Percentiles rank a stretch among this genome's conserved stretches.
These are phyloP conservation scores for Dysphania ambrosioides DNA, from an alignment of 148 eudicot genomes.

Conservation along the genomic window DNA sequence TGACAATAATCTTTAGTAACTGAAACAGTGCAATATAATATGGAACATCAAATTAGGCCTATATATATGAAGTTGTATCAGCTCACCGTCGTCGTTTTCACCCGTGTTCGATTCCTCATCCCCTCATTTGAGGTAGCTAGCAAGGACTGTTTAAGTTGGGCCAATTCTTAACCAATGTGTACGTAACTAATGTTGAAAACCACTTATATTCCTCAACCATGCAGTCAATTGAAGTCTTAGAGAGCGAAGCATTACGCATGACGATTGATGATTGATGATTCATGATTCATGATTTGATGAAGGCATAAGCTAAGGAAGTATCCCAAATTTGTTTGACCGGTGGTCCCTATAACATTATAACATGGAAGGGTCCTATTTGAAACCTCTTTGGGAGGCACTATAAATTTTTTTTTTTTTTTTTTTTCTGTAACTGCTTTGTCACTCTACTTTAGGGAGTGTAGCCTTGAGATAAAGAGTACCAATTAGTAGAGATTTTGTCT, in stretches of 20 bases:
- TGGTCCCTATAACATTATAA: conserved; percentile 34
- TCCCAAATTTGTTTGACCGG: conserved; percentile 11
- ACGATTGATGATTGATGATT: too few species aligned
- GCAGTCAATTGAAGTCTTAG: conserved; percentile 11
- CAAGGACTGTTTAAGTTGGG: conserved; percentile 1
- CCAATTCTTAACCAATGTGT: conserved; percentile 10
- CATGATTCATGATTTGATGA: too few species aligned
- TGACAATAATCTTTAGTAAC: too few species aligned
- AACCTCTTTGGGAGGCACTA: conserved; percentile 39
- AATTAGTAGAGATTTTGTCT: conserved; percentile 2
- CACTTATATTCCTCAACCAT: not conserved
- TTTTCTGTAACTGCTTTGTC: conserved; percentile 25
- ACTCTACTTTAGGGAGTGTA: conserved; percentile 28
- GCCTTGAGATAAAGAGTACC: conserved; percentile 7
- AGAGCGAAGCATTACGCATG: conserved; percentile 16
- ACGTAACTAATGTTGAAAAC: conserved; percentile 6
- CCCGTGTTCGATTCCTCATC: too few species aligned
- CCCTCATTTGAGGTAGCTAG: too few species aligned
- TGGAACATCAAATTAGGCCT: too few species aligned
- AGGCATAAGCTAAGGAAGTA: conserved; percentile 5
- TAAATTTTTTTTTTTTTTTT: too few species aligned
- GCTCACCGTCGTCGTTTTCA: too few species aligned
- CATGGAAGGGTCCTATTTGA: conserved; percentile 25
- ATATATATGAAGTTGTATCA: too few species aligned
- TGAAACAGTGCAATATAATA: too few species aligned